Evolutionary conservation across 805 yeast genomes (phyloP).

Genomic region (Osmozyma mogii): DNA sequence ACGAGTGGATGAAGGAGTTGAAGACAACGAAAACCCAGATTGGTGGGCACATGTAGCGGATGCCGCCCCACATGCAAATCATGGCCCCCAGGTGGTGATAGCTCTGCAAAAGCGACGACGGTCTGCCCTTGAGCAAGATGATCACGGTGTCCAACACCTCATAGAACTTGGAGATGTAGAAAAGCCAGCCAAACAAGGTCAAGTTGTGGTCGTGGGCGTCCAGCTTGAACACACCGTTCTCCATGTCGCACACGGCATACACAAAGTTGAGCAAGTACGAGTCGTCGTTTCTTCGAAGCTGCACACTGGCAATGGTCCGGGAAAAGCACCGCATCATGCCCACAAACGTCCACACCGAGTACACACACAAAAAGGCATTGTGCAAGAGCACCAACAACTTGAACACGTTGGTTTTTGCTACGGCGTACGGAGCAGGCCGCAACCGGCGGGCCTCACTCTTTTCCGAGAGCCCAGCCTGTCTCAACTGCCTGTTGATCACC

Average conservation of each 20-base stretch:
- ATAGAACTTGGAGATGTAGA: constrained; percentile 63
- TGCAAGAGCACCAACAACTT: constrained; percentile 51
- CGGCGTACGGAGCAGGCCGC: constrained; percentile 45
- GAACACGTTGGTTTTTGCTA: constrained; percentile 41
- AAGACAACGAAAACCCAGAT: constrained; percentile 76
- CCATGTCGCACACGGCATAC: constrained; percentile 52
- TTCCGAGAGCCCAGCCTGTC: constrained; percentile 14
- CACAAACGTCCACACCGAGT: constrained; percentile 62
- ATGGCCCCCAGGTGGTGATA: constrained; percentile 78
- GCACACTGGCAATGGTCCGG: constrained; percentile 22
- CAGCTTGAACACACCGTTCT: constrained; percentile 47
- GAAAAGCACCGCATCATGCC: constrained; percentile 54
- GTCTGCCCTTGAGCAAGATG: constrained; percentile 60
- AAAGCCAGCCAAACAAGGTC: constrained; percentile 54
- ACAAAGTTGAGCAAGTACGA: constrained; percentile 40
- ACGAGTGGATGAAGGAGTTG: constrained; percentile 69
- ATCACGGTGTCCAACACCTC: constrained; percentile 65
- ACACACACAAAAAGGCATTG: constrained; percentile 53
- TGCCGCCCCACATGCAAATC: constrained; percentile 77
- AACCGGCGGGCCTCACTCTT: constrained; percentile 25
- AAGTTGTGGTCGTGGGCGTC: constrained; percentile 27
- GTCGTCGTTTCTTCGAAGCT: constrained; percentile 9
- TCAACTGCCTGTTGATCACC: constrained; percentile 39
- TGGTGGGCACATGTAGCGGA: constrained; percentile 62
- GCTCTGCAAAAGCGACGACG: constrained; percentile 58